Evolutionary conservation across 2,329 filamentous ascomycete species (phyloP), one percentile per base, ranked within the genome.

Genomic region (Fusarium austroafricanum): DNA sequence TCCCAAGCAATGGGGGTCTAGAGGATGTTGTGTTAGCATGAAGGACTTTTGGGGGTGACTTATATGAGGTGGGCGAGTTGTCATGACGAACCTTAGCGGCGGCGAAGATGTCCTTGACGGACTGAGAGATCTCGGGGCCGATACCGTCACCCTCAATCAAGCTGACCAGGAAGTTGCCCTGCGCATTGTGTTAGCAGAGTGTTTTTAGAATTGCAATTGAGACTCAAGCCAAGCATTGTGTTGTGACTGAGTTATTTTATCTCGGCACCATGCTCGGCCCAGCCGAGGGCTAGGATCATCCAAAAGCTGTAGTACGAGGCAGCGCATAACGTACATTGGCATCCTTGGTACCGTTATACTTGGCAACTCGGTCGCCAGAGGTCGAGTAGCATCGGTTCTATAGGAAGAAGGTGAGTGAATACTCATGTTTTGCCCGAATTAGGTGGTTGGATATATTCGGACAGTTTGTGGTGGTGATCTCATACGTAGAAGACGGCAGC

Each of bases 141-240:
- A 99, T 99, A 80, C 96, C 96, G 79, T 99, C 96, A 83, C 96
- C 96, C 87, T 99, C 96, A 73, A 99, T 99, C 83, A 99, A 86
- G 75, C 93, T 95, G 77, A 99, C 96, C 60, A 92, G 92, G 88
- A 91, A 99, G 83, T 96, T 96, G 78, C 96, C 96, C 93, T 97
- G 76, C 63, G 71, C 40, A 44, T 37, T 15, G 59, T 61, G 60
- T 78, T 67, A 78, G 75, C 57, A 64, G 54, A 52, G 60, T 58
- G 65, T 71, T 15, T 44, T 20, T 21, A 15, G 61, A 49, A 55
- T 66, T 56, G 49, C 50, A 55, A 51, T 44, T 49, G 54, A 45
- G 62, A 50, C 55, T 47, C 31, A 57, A 55, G 70, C 66, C 52
- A 69, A 50, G 63, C 49, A 50, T 61, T 29, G 17, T 61, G 56